Percentiles rank a stretch among this genome's conserved stretches.
Conservation (phyloP, 192 early-diverging fungal species). For the Podila clonocystis region DNA sequence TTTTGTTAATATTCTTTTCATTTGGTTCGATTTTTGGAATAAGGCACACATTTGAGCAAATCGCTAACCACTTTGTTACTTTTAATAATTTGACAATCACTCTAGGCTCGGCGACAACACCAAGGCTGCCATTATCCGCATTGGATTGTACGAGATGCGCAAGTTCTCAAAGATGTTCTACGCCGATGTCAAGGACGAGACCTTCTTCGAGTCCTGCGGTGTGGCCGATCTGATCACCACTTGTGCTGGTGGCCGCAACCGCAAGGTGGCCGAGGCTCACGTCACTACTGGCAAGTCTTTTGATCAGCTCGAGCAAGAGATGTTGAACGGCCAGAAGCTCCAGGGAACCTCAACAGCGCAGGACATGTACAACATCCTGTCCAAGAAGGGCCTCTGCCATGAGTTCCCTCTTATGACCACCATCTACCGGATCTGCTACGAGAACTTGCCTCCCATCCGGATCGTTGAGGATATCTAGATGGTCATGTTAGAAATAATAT, state of each 20-base stretch:
- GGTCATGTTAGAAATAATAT: background rate
- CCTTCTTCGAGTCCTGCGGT: constrained; percentile 96
- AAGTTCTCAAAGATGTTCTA: constrained; percentile 87
- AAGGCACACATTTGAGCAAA: no score
- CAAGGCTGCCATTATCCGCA: constrained; percentile 96
- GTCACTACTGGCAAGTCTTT: constrained; percentile 91
- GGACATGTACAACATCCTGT: constrained; percentile 85
- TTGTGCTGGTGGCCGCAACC: constrained; percentile 93
- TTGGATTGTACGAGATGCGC: constrained; percentile 94
- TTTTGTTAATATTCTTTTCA: background rate
- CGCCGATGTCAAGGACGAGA: constrained; percentile 82
- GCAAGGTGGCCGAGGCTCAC: constrained; percentile 89
- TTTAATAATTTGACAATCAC: background rate
- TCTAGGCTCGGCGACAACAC: constrained; percentile 84
- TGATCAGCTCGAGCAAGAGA: constrained; percentile 83
- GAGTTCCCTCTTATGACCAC: constrained; percentile 90
- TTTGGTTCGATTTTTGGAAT: background rate
- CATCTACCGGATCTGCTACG: constrained; percentile 89
- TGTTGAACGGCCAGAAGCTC: constrained; percentile 95
- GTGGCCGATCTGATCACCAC: constrained; percentile 95
- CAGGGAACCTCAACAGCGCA: constrained; percentile 92
- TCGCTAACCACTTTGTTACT: no score
- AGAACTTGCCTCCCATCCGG: constrained; percentile 69
- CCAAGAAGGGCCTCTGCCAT: constrained; percentile 49
- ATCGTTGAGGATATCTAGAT: constrained; percentile 71